These are phyloP conservation scores for Clathrus columnatus DNA, from an alignment of 768 basidiomycete species.

Conservation along the genomic window DNA sequence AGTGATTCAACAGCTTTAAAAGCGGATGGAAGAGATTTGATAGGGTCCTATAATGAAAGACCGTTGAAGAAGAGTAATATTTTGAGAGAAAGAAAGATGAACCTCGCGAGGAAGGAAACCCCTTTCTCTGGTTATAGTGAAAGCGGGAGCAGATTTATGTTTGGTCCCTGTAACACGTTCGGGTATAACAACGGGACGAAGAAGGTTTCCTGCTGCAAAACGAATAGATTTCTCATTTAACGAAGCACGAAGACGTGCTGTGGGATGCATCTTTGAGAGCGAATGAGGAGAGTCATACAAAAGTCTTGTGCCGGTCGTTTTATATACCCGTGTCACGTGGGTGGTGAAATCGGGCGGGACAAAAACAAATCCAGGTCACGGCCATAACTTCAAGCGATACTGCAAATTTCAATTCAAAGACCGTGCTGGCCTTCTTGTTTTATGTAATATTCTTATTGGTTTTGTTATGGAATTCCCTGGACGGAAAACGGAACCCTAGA, in stretches of 20 bases:
- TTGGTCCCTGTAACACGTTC: not conserved
- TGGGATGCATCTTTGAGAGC: constrained; percentile 1
- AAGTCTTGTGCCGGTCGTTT: not conserved
- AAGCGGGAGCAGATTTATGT: not conserved
- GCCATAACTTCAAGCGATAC: no score
- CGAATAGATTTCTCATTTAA: constrained; percentile 4
- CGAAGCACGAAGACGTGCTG: constrained; percentile 5
- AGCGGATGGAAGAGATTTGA: constrained; percentile 18
- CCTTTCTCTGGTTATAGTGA: constrained; percentile 7
- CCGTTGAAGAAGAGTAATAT: not conserved
- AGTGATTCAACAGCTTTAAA: constrained; percentile 23
- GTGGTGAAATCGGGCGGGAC: no score
- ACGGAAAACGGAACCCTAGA: no score
- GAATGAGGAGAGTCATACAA: not conserved
- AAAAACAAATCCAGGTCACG: no score
- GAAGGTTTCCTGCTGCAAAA: not conserved
- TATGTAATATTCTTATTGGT: no score
- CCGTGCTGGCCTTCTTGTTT: no score
- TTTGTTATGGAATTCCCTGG: no score
- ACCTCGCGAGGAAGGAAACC: constrained; percentile 7
- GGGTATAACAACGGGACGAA: constrained; percentile 4
- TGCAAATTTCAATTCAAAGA: no score
- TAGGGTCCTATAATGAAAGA: constrained; percentile 17
- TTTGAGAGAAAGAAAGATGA: not conserved
- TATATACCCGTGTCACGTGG: no score